Base-by-base conservation (phyloP, 495 filamentous ascomycete species). In the Aspergillus sclerotiicarbonarius region DNA sequence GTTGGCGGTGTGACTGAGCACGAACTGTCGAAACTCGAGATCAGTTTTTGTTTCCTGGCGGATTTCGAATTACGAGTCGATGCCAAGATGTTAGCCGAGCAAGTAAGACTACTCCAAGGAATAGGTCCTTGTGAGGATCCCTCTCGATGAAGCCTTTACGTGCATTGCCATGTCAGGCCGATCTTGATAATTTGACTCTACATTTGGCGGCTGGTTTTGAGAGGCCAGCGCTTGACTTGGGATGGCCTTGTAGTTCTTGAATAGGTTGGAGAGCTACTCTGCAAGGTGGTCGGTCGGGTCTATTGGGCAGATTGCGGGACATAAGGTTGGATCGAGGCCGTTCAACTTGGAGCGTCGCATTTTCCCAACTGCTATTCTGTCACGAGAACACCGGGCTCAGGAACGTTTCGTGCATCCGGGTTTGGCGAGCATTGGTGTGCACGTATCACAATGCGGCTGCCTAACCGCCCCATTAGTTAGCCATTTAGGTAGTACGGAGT, bases 21-120 rank as follows among this genome's bases (percentile, higher is more conserved):
- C 18, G 90, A 97, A 70, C 77, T 98, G 21, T 87, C 84, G 20
- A 80, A 87, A 60, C 72, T 98, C 10, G 93, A 98, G 79, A 88
- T 98, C 56, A 91, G 88, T 66, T 94, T 96, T 66, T 96, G 91
- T 71, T 94, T 92, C 66, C 62, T 94, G 58, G 87, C 83, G 13
- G 84, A 90, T 46, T 96, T 96, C 66, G 89, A 92, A 59, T 74
- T 96, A 46, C 84, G 85, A 19, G 89, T 93, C 10, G 81, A 83
- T 65, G 77, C 80, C 58, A 80, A 87, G 51, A 80, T 78, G 65
- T 72, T 96, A 43, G 71, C 81, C 43, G 61, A 71, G 33, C 76
- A 83, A 58, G 73, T 61, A 16, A 66, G 54, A 43, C 35, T 56
- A 35, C 55, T 70, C 44, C 61, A 68, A 49, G 33, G 53, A 29